Base-by-base conservation (phyloP, 192 early-diverging fungal genomes). In the Paraglomus occultum region DNA sequence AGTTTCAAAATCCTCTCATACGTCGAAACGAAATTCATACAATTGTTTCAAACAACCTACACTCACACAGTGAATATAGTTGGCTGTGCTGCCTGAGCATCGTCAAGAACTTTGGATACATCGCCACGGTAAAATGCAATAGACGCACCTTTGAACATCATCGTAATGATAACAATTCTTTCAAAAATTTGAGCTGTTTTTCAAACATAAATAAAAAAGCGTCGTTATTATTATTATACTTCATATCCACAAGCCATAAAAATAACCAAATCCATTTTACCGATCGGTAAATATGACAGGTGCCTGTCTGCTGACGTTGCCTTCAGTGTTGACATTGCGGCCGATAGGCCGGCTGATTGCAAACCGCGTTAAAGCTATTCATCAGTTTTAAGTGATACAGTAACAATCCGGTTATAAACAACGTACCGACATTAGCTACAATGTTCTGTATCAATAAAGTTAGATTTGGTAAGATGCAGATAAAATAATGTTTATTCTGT, bases 81-180 rank as follows among this genome's bases (percentile, higher is more conserved):
- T 6, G 95, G 95, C 39, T 82, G 72, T 48, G 93, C 84, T 20
- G 82, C 69, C 53, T 83, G 82, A 52, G 94, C 76, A 70, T 90
- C 89, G 38, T 92, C 85, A 38, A 95, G 76, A 31, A 95, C 64
- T 15, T 81, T 78, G 46, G 85, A 70, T 9, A 83, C 78, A 72
- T 87, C 74, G 44, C 77, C 79, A 42, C 72, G 75, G 52, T 69
- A 90, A 77, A 89, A 88, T 14, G 91, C 94, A 55, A 94, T 88
- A 3, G 81, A 81, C 44, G 78, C 91, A 23, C 91, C 91, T 2
- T 61, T 55, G 22, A 73, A 76, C 62, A 86, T 76, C 31, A 82
- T 55, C 31, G 70, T 43, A 17, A 51, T 43, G 59, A 65, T 45
- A 7, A 74, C 14, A 5, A 74, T 60, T 48, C 74, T 67, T 8